phyloP scores from a whole-genome alignment of 371 early-diverging fungal genomes.

The Mortierella polycephala region DNA sequence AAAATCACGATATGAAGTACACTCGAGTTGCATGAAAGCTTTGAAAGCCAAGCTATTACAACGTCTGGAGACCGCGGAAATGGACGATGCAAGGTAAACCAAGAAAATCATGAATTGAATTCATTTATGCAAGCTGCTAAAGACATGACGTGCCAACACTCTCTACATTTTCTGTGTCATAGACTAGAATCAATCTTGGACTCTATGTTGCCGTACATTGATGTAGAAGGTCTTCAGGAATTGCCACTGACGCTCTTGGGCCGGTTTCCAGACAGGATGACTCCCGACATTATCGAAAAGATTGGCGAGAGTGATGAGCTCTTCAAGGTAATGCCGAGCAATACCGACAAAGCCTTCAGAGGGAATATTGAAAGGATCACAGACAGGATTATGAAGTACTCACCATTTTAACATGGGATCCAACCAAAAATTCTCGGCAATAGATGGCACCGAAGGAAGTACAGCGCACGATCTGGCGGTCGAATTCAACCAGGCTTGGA shows the following conservation, averaged over 20 bases:
- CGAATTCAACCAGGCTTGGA: conserved; percentile 53
- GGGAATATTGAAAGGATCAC: too few relatives aligned
- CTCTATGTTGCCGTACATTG: conserved; percentile 65
- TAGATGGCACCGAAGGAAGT: conserved; percentile 52
- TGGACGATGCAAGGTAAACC: conserved; percentile 60
- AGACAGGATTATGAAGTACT: too few relatives aligned
- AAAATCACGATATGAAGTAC: conserved; percentile 64
- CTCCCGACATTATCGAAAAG: conserved; percentile 60
- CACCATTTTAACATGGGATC: too few relatives aligned
- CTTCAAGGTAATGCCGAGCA: conserved; percentile 66
- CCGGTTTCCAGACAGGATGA: conserved; percentile 63
- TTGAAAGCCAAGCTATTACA: conserved; percentile 59
- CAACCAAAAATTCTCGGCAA: not conserved
- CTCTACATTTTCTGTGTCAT: not conserved
- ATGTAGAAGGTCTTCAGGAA: conserved; percentile 66
- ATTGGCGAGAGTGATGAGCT: conserved; percentile 60
- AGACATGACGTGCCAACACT: not conserved
- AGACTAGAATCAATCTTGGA: conserved; percentile 63
- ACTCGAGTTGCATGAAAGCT: conserved; percentile 65
- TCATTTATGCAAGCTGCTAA: not conserved
- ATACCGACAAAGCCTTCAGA: too few relatives aligned
- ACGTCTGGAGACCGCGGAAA: conserved; percentile 52
- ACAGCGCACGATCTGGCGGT: conserved; percentile 60
- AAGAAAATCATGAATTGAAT: not conserved
- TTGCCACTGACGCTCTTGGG: conserved; percentile 72